These are phyloP conservation scores for Suillus decipiens DNA, from an alignment of 768 basidiomycete genomes.

Conservation along the genomic window DNA sequence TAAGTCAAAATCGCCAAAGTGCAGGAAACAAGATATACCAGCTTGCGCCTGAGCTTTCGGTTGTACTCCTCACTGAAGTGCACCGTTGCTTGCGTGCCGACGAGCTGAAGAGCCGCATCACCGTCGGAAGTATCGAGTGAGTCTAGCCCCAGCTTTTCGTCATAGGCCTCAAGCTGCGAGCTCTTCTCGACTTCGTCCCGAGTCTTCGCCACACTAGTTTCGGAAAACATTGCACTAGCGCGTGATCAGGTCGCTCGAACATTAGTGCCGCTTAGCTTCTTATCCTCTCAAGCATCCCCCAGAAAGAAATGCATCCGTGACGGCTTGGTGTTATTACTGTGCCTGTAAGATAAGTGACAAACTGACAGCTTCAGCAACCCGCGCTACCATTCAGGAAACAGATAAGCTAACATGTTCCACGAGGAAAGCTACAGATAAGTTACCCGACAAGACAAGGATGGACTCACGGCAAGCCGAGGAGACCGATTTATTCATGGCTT, in stretches of 20 bases:
- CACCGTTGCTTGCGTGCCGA: slow-evolving; percentile 50
- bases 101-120: slow-evolving; percentile 63
- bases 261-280: slow-evolving; percentile 4
- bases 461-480: not conserved
- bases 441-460: slow-evolving; percentile 2
- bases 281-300: slow-evolving; percentile 14
- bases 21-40: slow-evolving; percentile 37
- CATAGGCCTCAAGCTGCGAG: slow-evolving; percentile 19
- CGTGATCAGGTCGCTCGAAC: slow-evolving; percentile 2
- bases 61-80: slow-evolving; percentile 67
- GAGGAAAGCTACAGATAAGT: slow-evolving; percentile 6
- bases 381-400: not conserved
- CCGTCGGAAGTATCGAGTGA: slow-evolving; percentile 44
- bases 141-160: slow-evolving; percentile 35
- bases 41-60: slow-evolving; percentile 53
- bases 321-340: not conserved
- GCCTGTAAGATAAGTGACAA: slow-evolving; percentile 14
- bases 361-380: slow-evolving; percentile 1
- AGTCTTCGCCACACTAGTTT: slow-evolving; percentile 14
- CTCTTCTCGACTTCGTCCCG: slow-evolving; percentile 20
- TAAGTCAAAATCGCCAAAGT: not conserved
- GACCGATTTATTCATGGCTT: slow-evolving; percentile 9
- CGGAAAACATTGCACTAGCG: slow-evolving; percentile 21
- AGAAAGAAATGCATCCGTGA: slow-evolving; percentile 13
- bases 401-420: slow-evolving; percentile 24